Evolutionary conservation across 441 rosid species (phyloP).

Genomic region (Syzygium syzygioides): DNA sequence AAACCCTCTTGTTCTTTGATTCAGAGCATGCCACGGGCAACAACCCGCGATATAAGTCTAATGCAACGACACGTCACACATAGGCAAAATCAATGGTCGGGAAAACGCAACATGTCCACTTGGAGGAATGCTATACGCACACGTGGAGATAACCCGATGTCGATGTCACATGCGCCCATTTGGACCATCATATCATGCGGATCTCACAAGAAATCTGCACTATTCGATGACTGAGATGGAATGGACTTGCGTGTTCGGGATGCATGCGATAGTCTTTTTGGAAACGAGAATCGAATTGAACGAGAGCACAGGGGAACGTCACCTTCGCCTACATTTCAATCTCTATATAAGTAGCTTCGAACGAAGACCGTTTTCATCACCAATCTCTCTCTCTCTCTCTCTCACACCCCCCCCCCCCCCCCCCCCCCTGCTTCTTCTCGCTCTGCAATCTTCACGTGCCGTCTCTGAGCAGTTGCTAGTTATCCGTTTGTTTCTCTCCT

Average conservation of each 20-base stretch:
- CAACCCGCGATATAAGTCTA: background rate
- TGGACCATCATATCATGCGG: background rate
- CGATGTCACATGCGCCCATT: background rate
- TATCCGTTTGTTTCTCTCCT: background rate
- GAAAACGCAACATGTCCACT: constrained; percentile 12
- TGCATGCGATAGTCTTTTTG: background rate
- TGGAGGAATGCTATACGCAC: constrained; percentile 20
- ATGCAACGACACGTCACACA: background rate
- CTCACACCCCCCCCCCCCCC: no score
- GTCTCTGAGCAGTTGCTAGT: background rate
- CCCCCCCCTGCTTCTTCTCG: background rate
- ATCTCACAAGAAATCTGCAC: background rate
- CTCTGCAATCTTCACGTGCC: background rate
- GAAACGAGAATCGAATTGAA: background rate
- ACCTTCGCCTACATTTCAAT: constrained; percentile 1
- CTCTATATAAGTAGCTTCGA: constrained; percentile 33
- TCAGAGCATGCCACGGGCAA: background rate
- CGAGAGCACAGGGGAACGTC: constrained; percentile 17
- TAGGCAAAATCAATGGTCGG: background rate
- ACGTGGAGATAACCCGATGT: background rate
- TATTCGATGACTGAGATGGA: background rate
- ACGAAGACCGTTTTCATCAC: constrained; percentile 5
- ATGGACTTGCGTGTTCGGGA: background rate
- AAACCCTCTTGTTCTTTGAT: background rate
- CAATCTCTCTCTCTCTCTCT: constrained; percentile 24